Conservation (phyloP, 306 rosid genomes). For the Cucumis sativus region Cucumber_9930_V3 NC_026660.2:18578501-18579000, state of each 20-base stretch:
- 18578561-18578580: conserved; percentile 72
- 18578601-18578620: conserved; percentile 77
- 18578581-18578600: conserved; percentile 58
- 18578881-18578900: conserved; percentile 51
- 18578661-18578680: conserved; percentile 77
- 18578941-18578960: conserved; percentile 87
- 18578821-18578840: conserved; percentile 63
- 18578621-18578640: conserved; percentile 68
- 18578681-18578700: conserved; percentile 68
- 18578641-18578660: conserved; percentile 47
- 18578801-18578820: conserved; percentile 71
- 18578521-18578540: conserved; percentile 53
- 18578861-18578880: conserved; percentile 38
- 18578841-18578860: conserved; percentile 63
- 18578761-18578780: conserved; percentile 80
- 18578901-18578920: conserved; percentile 90
- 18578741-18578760: conserved; percentile 58
- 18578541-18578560: conserved; percentile 55
- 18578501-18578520: conserved; percentile 92
- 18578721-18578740: conserved; percentile 85
- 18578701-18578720: conserved; percentile 48
- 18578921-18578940: conserved; percentile 67
- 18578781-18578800: conserved; percentile 65
- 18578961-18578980: conserved; percentile 65
- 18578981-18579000: conserved; percentile 15